These are phyloP conservation scores for Hyaloscypha variabilis DNA, from an alignment of 495 filamentous ascomycete species.

Conservation along the genomic window DNA sequence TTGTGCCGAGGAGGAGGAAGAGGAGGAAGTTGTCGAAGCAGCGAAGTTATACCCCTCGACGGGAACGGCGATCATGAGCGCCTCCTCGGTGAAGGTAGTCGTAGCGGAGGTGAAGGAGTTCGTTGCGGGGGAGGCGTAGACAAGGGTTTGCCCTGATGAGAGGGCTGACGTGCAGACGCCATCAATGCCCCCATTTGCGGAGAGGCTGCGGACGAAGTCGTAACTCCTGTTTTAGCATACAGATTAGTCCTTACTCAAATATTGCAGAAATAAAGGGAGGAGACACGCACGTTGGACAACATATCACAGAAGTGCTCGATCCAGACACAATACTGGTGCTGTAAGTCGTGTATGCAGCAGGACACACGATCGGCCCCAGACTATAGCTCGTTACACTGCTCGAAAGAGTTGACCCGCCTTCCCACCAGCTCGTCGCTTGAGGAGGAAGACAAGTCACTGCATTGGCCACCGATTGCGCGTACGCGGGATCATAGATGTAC, in stretches of 20 bases:
- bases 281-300: conserved; percentile 8
- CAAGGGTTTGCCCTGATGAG: conserved; percentile 5
- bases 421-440: conserved; percentile 9
- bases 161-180: conserved; percentile 10
- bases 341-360: conserved; percentile 3
- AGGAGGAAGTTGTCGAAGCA: neutral
- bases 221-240: neutral
- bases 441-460: conserved; percentile 10
- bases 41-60: conserved; percentile 17
- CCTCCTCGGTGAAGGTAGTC: neutral
- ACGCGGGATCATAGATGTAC: conserved; percentile 17
- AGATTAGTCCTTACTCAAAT: neutral
- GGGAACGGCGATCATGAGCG: conserved; percentile 6
- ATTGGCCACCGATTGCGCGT: conserved; percentile 12
- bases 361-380: conserved; percentile 9
- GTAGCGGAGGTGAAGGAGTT: conserved; percentile 9
- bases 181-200: conserved; percentile 8
- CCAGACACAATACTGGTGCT: conserved; percentile 9
- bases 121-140: conserved; percentile 8
- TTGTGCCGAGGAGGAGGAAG: no score
- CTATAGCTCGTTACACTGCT: conserved; percentile 9
- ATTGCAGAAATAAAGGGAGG: neutral
- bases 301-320: conserved; percentile 9
- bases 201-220: conserved; percentile 5
- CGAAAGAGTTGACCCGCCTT: neutral